Evolutionary conservation across 129 eudicot genomes (phyloP).

Genomic region (Centella asiatica): DNA sequence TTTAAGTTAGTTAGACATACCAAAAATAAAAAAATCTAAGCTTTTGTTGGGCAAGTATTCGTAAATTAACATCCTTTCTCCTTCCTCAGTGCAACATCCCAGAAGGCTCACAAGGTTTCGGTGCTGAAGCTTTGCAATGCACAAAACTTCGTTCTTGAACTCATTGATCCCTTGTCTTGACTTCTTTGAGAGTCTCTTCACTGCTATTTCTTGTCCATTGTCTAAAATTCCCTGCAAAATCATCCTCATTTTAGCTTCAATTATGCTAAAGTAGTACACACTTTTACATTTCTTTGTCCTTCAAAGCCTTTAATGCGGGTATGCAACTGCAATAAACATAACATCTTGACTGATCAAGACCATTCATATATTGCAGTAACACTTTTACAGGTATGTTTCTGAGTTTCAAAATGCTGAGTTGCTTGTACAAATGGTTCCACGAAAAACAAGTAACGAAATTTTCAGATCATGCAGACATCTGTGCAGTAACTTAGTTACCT

Average conservation of each 20-base stretch:
- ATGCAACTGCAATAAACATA: not conserved
- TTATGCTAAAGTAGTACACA: not conserved
- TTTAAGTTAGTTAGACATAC: not conserved
- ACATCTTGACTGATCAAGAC: not conserved
- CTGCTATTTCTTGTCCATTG: not conserved
- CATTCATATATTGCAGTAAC: too few species aligned
- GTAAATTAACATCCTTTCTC: slow-evolving; percentile 3
- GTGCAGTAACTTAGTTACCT: not conserved
- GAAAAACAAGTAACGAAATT: not conserved
- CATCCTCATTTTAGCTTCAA: not conserved
- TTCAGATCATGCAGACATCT: too few species aligned
- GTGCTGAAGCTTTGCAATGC: slow-evolving; percentile 6
- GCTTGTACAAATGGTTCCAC: too few species aligned
- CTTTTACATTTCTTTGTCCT: not conserved
- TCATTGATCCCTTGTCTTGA: not conserved
- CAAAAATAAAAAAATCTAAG: not conserved
- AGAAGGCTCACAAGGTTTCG: slow-evolving; percentile 3
- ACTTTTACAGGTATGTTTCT: too few species aligned
- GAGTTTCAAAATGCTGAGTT: too few species aligned
- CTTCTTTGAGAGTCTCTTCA: not conserved
- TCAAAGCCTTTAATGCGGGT: too few species aligned
- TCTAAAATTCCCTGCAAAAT: slow-evolving; percentile 1
- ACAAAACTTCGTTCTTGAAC: slow-evolving; percentile 3
- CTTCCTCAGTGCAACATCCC: slow-evolving; percentile 5
- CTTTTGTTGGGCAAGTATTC: slow-evolving; percentile 8